A percentile compares a stretch with the other conserved stretches of the same genome.
phyloP scores from a whole-genome alignment of 805 yeast genomes.

The Barnettozyma californica region DNA sequence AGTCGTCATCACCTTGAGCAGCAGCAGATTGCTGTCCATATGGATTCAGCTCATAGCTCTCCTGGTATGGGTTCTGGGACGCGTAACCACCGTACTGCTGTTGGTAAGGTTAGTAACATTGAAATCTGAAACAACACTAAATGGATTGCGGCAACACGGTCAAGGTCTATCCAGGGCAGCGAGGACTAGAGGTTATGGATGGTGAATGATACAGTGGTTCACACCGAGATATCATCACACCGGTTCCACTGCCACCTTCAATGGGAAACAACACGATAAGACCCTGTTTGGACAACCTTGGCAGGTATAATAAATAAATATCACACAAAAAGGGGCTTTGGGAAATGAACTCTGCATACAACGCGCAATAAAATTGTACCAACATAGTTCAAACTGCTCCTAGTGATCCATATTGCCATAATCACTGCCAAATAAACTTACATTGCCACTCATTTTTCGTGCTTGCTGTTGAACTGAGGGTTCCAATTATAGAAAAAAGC shows the following conservation, averaged over 20 bases:
- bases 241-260: not conserved
- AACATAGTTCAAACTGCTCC: not conserved
- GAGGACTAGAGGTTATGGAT: too few relatives aligned
- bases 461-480: not conserved
- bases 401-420: not conserved
- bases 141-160: not conserved
- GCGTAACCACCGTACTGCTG: slow-evolving; percentile 19
- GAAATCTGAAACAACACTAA: not conserved
- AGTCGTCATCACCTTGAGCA: slow-evolving; percentile 37
- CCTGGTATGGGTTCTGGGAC: slow-evolving; percentile 23
- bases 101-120: slow-evolving; percentile 1
- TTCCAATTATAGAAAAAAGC: not conserved
- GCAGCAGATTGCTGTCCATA: not conserved
- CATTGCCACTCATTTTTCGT: slow-evolving; percentile 8
- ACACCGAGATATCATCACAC: not conserved
- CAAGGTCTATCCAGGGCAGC: too few relatives aligned
- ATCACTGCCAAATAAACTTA: not conserved
- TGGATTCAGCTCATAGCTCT: slow-evolving; percentile 19
- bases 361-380: not conserved
- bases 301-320: not conserved
- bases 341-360: not conserved
- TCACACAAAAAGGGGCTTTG: not conserved
- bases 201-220: too few relatives aligned
- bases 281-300: not conserved
- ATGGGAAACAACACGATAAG: not conserved